Conservation (phyloP, 116 monocot species). For the Dioscorea cayenensis region DNA sequence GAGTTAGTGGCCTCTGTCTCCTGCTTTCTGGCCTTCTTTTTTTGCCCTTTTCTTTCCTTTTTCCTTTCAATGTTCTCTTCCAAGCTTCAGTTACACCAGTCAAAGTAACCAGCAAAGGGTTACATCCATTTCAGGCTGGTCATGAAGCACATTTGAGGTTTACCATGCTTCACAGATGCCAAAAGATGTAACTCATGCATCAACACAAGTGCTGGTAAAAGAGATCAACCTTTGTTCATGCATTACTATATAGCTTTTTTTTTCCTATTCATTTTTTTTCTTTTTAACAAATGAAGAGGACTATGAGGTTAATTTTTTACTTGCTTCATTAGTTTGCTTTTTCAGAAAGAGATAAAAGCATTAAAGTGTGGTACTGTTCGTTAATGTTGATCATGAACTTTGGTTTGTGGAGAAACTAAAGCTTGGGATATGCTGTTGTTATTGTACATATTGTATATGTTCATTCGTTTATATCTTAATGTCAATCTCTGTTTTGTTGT, state of each 20-base stretch:
- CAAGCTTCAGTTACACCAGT: slow-evolving; percentile 35
- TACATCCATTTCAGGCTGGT: slow-evolving; percentile 23
- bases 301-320: no score
- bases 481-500: no score
- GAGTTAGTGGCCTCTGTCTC: slow-evolving; percentile 7
- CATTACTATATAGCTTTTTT: no score
- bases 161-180: slow-evolving; percentile 19
- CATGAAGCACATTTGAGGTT: slow-evolving; percentile 22
- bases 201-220: slow-evolving; percentile 16
- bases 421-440: no score
- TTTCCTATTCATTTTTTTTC: no score
- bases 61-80: slow-evolving; percentile 18
- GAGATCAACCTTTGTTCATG: slow-evolving; percentile 14
- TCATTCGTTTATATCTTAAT: no score
- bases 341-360: background rate
- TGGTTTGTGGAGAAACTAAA: slow-evolving; percentile 47
- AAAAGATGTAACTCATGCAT: slow-evolving; percentile 37
- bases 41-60: slow-evolving; percentile 7
- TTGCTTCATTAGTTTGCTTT: no score
- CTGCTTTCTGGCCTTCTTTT: background rate
- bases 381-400: slow-evolving; percentile 14
- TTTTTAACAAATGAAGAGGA: no score
- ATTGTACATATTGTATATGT: background rate
- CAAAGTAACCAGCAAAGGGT: slow-evolving; percentile 34
- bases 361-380: background rate